Percentiles rank a stretch among this genome's conserved stretches.
Conservation (phyloP, 1,284 basidiomycete genomes). For the Pterula multifida region DNA sequence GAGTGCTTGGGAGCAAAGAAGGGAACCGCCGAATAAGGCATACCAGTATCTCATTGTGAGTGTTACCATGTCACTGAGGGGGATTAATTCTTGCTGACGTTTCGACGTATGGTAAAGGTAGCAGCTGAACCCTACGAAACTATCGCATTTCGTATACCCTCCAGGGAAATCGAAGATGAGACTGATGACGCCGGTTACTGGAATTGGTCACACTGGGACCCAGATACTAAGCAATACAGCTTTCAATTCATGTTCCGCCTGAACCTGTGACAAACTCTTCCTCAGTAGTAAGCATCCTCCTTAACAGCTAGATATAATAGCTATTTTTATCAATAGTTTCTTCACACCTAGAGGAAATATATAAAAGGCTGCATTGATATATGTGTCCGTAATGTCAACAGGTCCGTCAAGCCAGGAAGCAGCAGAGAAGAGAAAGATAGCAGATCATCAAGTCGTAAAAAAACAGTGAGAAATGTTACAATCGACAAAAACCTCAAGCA, state of each 20-base stretch:
- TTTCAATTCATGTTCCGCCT: slow-evolving; percentile 88
- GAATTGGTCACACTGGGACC: slow-evolving; percentile 97
- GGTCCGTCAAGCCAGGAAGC: slow-evolving; percentile 1
- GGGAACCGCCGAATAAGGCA: slow-evolving; percentile 89
- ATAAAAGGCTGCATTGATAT: too few species aligned
- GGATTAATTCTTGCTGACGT: neutral
- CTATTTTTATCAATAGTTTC: too few species aligned
- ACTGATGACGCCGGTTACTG: slow-evolving; percentile 81
- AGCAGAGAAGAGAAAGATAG: neutral
- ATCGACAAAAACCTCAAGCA: neutral
- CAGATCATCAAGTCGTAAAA: neutral
- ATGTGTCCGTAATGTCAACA: slow-evolving; percentile 1
- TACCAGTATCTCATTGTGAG: slow-evolving; percentile 95
- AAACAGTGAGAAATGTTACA: neutral
- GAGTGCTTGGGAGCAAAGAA: slow-evolving; percentile 97
- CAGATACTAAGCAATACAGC: slow-evolving; percentile 91
- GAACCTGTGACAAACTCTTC: neutral
- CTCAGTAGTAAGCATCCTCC: too few species aligned
- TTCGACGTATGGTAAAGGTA: slow-evolving; percentile 50
- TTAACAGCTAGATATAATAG: too few species aligned
- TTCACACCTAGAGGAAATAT: too few species aligned
- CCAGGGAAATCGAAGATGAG: slow-evolving; percentile 94
- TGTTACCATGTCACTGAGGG: slow-evolving; percentile 13
- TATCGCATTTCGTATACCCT: slow-evolving; percentile 94
- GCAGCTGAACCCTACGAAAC: slow-evolving; percentile 99